Conservation (phyloP, 2,329 filamentous ascomycete species). For the Emergomyces africanus region DNA sequence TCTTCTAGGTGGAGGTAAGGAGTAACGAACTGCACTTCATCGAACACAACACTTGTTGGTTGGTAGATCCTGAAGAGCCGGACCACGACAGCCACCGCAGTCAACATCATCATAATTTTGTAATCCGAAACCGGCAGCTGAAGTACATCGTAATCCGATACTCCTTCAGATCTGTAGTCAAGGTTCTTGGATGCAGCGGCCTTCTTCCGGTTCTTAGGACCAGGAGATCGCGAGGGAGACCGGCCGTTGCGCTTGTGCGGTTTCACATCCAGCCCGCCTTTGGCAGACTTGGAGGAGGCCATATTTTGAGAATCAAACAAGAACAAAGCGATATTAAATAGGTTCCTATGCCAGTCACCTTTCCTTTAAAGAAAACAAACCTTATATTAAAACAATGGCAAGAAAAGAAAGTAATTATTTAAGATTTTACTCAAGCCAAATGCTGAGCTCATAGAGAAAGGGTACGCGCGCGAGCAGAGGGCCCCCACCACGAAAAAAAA, state of each 20-base stretch:
- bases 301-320: constrained; percentile 6
- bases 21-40: constrained; percentile 89
- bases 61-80: constrained; percentile 94
- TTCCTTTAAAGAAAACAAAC: not conserved
- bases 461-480: not conserved
- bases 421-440: not conserved
- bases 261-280: constrained; percentile 25
- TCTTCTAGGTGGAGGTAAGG: not conserved
- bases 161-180: constrained; percentile 37
- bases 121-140: constrained; percentile 75
- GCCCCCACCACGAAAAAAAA: constrained; percentile 4
- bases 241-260: constrained; percentile 22
- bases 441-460: not conserved
- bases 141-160: constrained; percentile 86
- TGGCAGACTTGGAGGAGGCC: constrained; percentile 11
- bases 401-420: not conserved
- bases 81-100: constrained; percentile 62
- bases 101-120: constrained; percentile 59
- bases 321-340: constrained; percentile 7
- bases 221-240: constrained; percentile 29
- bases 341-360: not conserved
- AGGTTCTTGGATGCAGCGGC: constrained; percentile 16
- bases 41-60: constrained; percentile 91
- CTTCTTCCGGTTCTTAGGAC: constrained; percentile 25
- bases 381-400: not conserved